phyloP scores from a whole-genome alignment of 306 rosid genomes.

The Gastrolobium villosum region DNA sequence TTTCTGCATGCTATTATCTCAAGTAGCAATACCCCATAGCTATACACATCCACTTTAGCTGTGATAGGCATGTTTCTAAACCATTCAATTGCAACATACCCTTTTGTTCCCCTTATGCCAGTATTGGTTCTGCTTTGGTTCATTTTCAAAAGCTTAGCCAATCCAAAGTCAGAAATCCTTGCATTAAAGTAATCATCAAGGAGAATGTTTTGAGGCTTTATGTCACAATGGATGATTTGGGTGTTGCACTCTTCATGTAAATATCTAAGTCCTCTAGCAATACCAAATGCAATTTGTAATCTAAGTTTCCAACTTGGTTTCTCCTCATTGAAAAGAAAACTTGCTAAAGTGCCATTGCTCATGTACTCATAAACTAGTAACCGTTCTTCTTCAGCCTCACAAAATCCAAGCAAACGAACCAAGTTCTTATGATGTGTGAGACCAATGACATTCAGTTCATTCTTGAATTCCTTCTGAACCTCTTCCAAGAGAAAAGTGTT shows the following conservation, averaged over 20 bases:
- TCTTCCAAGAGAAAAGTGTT: conserved; percentile 49
- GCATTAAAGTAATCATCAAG: conserved; percentile 50
- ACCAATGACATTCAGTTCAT: conserved; percentile 53
- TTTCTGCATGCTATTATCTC: conserved; percentile 53
- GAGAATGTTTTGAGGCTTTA: conserved; percentile 59
- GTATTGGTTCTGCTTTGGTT: conserved; percentile 54
- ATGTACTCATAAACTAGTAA: conserved; percentile 54
- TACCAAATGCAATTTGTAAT: conserved; percentile 44
- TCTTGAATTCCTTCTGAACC: conserved; percentile 59
- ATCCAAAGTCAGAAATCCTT: conserved; percentile 51
- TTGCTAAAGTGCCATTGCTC: conserved; percentile 57
- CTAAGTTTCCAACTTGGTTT: conserved; percentile 56
- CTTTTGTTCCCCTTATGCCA: conserved; percentile 60
- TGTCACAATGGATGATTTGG: conserved; percentile 58
- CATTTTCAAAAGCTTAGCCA: conserved; percentile 53
- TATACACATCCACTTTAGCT: conserved; percentile 53
- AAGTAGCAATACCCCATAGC: conserved; percentile 53
- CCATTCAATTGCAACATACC: conserved; percentile 62
- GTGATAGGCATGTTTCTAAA: conserved; percentile 54
- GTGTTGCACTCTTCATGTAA: conserved; percentile 56
- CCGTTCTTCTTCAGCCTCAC: conserved; percentile 43
- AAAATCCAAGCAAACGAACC: conserved; percentile 55
- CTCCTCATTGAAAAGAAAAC: conserved; percentile 41
- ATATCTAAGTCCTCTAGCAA: conserved; percentile 53
- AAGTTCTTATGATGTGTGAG: conserved; percentile 57